These are phyloP conservation scores for Neolentinus lepideus DNA, from an alignment of 1,284 basidiomycete genomes.

Conservation along the genomic window DNA sequence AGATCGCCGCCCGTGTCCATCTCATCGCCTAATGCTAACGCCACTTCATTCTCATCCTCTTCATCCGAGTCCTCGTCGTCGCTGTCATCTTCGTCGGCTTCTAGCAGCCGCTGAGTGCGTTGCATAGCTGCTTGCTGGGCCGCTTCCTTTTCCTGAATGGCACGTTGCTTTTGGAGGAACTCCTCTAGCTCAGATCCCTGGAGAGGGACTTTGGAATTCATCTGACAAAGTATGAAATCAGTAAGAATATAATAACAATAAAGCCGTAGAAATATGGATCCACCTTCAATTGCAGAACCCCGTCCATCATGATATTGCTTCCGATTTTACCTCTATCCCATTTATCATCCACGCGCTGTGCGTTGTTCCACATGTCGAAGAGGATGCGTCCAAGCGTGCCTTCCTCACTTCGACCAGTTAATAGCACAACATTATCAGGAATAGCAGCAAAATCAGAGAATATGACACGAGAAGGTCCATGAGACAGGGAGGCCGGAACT, in stretches of 20 bases:
- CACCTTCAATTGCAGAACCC: conserved; percentile 61
- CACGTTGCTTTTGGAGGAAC: conserved; percentile 72
- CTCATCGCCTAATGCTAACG: conserved; percentile 42
- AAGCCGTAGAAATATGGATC: conserved; percentile 11
- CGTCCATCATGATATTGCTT: conserved; percentile 72
- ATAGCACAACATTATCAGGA: conserved; percentile 78
- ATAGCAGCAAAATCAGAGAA: conserved; percentile 81
- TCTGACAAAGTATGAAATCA: conserved; percentile 31
- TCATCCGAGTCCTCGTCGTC: conserved; percentile 53
- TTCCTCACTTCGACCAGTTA: conserved; percentile 75
- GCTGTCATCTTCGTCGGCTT: conserved; percentile 74
- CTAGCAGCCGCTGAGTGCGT: conserved; percentile 83
- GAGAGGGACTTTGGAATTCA: conserved; percentile 85
- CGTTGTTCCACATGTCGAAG: conserved; percentile 81
- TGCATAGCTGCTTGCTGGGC: conserved; percentile 82
- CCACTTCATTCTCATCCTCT: conserved; percentile 63
- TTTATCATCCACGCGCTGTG: conserved; percentile 70
- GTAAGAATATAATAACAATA: background rate
- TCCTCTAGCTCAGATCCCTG: conserved; percentile 83
- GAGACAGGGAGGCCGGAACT: conserved; percentile 86
- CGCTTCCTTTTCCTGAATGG: conserved; percentile 79
- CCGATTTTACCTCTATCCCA: conserved; percentile 91
- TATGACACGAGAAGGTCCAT: conserved; percentile 84
- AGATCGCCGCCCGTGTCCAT: conserved; percentile 36
- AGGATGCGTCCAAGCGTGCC: conserved; percentile 75